Evolutionary conservation across 75 land plant species (phyloP).

Genomic region (Azolla pinnata): DNA sequence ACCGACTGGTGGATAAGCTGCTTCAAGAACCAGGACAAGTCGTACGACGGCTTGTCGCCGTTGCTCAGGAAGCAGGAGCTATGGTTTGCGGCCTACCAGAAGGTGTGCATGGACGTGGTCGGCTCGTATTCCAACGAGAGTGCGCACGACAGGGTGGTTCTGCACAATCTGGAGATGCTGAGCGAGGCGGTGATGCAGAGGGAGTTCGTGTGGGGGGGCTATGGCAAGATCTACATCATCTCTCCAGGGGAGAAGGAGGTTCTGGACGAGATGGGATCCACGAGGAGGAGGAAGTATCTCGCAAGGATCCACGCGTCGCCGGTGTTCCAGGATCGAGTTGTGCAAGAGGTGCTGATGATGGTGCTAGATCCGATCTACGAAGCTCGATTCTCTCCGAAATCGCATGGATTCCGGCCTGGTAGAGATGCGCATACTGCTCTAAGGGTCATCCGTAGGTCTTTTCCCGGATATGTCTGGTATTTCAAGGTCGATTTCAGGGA

Average conservation of each 20-base stretch:
- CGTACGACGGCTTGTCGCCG: slow-evolving; percentile 27
- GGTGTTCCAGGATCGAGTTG: slow-evolving; percentile 63
- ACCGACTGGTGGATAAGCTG: slow-evolving; percentile 56
- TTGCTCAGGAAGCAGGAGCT: slow-evolving; percentile 45
- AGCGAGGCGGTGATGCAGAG: slow-evolving; percentile 56
- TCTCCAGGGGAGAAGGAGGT: slow-evolving; percentile 53
- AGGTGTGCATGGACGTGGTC: slow-evolving; percentile 50
- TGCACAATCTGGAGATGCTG: slow-evolving; percentile 41
- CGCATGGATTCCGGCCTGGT: slow-evolving; percentile 73
- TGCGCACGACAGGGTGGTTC: slow-evolving; percentile 21
- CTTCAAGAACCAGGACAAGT: slow-evolving; percentile 37
- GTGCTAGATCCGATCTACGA: slow-evolving; percentile 72
- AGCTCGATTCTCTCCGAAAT: slow-evolving; percentile 53
- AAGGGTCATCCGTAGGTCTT: slow-evolving; percentile 49
- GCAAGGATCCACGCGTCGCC: slow-evolving; percentile 45
- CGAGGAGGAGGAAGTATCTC: slow-evolving; percentile 40
- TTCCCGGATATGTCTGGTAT: slow-evolving; percentile 73
- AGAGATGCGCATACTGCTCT: slow-evolving; percentile 62
- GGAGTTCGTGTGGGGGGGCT: slow-evolving; percentile 61
- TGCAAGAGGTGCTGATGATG: slow-evolving; percentile 78
- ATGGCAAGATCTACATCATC: slow-evolving; percentile 42
- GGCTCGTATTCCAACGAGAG: slow-evolving; percentile 46
- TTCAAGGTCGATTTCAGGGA: slow-evolving; percentile 42
- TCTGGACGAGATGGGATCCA: slow-evolving; percentile 37
- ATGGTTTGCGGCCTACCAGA: slow-evolving; percentile 76